Evolutionary conservation across 441 rosid genomes (phyloP).

Genomic region (Raphanus hybrid): DNA sequence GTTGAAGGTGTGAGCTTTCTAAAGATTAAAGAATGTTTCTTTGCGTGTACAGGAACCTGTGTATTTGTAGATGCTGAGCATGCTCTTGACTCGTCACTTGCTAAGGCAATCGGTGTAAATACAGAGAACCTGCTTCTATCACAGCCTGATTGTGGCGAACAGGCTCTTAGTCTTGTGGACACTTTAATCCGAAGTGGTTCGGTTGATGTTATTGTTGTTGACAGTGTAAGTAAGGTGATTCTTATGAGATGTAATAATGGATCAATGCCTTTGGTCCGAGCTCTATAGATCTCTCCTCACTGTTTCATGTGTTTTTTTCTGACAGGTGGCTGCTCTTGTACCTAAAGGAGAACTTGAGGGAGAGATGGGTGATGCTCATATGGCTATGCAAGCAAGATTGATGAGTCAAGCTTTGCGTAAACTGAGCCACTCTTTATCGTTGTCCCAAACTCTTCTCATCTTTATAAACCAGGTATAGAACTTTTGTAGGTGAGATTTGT

Average conservation of each 20-base stretch:
- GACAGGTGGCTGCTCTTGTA: conserved; percentile 97
- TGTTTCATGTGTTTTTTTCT: conserved; percentile 20
- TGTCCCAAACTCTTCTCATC: conserved; percentile 80
- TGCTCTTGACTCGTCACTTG: conserved; percentile 91
- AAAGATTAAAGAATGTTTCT: neutral
- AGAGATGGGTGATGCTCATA: conserved; percentile 99
- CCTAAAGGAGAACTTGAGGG: conserved; percentile 99
- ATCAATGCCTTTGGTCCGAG: neutral
- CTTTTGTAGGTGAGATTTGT: conserved; percentile 10
- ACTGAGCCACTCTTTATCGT: conserved; percentile 88
- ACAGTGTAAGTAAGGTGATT: conserved; percentile 73
- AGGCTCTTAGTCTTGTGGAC: conserved; percentile 95
- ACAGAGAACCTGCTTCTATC: conserved; percentile 92
- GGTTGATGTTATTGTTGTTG: conserved; percentile 95
- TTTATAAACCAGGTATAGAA: conserved; percentile 87
- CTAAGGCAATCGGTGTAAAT: conserved; percentile 82
- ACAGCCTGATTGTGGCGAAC: conserved; percentile 98
- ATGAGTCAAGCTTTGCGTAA: conserved; percentile 99
- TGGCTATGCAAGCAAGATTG: conserved; percentile 99
- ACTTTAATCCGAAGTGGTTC: conserved; percentile 94
- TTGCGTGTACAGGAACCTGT: conserved; percentile 68
- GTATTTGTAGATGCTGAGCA: conserved; percentile 97
- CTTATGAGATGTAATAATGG: neutral
- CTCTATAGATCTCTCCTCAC: neutral
- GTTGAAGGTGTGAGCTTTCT: no score